Evolutionary conservation across 2,329 filamentous ascomycete genomes (phyloP).

Genomic region (Colletotrichum echinochloae): DNA sequence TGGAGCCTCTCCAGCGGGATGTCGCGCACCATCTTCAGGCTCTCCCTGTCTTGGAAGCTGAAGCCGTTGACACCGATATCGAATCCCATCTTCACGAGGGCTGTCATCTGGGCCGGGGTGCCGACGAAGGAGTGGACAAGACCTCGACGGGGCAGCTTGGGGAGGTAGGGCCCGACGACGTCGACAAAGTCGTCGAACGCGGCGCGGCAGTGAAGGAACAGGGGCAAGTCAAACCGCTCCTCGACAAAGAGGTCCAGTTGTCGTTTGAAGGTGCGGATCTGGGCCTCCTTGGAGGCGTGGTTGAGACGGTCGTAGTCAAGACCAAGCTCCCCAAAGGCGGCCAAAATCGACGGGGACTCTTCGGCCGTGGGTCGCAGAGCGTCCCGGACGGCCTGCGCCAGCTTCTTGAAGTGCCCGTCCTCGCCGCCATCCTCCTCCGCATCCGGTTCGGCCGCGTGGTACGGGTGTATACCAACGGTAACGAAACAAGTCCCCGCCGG

Average conservation of each 20-base stretch:
- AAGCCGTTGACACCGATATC: conserved; percentile 64
- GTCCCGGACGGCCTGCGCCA: conserved; percentile 44
- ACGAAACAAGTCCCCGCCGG: conserved; percentile 52
- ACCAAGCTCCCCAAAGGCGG: conserved; percentile 62
- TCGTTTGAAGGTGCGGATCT: conserved; percentile 54
- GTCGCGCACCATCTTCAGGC: conserved; percentile 55
- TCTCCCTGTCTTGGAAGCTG: conserved; percentile 54
- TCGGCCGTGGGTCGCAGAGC: conserved; percentile 37
- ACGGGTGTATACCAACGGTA: conserved; percentile 64
- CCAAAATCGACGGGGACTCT: conserved; percentile 47
- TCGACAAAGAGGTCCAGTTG: conserved; percentile 55
- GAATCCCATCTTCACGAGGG: conserved; percentile 52
- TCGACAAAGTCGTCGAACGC: conserved; percentile 57
- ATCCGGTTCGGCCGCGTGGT: conserved; percentile 60
- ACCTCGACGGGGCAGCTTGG: conserved; percentile 50
- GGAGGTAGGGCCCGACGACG: conserved; percentile 55
- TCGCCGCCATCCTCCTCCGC: conserved; percentile 43
- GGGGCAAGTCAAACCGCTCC: conserved; percentile 50
- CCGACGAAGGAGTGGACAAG: conserved; percentile 57
- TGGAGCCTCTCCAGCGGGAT: conserved; percentile 57
- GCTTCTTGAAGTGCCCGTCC: conserved; percentile 43
- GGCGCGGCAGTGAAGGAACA: conserved; percentile 56
- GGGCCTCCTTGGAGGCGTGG: conserved; percentile 55
- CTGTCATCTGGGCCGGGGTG: conserved; percentile 53
- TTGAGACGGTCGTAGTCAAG: conserved; percentile 62